Evolutionary conservation across 192 early-diverging fungal species (phyloP).

Genomic region (Pilobolus umbonatus): DNA sequence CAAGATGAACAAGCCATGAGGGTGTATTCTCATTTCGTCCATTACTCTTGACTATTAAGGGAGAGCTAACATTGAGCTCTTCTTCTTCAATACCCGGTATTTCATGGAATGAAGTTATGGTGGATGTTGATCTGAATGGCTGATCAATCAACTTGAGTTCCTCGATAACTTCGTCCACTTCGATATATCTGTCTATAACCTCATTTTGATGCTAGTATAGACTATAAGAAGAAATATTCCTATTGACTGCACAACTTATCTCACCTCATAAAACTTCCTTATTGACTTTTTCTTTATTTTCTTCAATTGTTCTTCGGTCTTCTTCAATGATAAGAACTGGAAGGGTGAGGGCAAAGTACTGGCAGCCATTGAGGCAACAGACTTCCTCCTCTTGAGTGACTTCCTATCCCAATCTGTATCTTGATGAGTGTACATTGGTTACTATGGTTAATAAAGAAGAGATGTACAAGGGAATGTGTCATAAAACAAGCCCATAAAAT

Average conservation of each 20-base stretch:
- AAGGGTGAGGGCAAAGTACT: neutral
- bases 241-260: neutral
- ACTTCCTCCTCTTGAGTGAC: conserved; percentile 4
- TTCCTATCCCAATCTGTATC: neutral
- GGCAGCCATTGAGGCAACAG: neutral
- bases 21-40: neutral
- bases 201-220: conserved; percentile 30
- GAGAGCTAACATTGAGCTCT: neutral
- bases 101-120: no score
- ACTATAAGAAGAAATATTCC: neutral
- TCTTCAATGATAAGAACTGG: neutral
- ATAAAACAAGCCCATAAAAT: neutral
- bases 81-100: conserved; percentile 33
- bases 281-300: conserved; percentile 21
- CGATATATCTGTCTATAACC: conserved; percentile 25
- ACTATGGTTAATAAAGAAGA: neutral
- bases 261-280: conserved; percentile 26
- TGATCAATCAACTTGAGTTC: conserved; percentile 1
- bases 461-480: neutral
- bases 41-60: neutral
- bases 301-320: conserved; percentile 1
- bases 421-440: neutral
- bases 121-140: neutral
- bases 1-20: conserved; percentile 47
- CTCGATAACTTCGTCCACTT: conserved; percentile 29